A percentile compares a stretch with the other conserved stretches of the same genome.
These are phyloP conservation scores for Chaetomium olivaceum DNA, from an alignment of 2,329 filamentous ascomycete species.

Conservation along the genomic window DNA sequence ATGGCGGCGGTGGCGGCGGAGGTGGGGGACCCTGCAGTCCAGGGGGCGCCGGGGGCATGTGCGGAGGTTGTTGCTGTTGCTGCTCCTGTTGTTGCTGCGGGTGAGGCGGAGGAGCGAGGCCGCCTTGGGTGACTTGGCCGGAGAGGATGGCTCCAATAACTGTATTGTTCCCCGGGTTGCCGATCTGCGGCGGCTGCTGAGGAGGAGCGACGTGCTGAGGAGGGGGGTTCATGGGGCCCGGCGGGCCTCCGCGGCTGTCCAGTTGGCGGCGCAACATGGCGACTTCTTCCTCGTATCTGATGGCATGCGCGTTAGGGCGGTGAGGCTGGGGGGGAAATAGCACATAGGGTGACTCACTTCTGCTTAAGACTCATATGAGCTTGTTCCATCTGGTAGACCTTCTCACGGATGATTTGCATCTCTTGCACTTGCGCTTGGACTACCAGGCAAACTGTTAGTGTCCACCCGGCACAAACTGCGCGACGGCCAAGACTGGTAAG, in stretches of 20 bases:
- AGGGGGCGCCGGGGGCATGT: constrained; percentile 75
- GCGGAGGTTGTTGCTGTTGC: constrained; percentile 50
- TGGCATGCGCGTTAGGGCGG: constrained; percentile 41
- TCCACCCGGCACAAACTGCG: constrained; percentile 1
- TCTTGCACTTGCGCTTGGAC: constrained; percentile 90
- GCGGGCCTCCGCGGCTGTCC: constrained; percentile 64
- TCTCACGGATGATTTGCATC: constrained; percentile 90
- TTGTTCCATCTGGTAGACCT: constrained; percentile 91
- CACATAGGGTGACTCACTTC: constrained; percentile 63
- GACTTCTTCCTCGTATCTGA: constrained; percentile 92
- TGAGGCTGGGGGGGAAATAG: constrained; percentile 13
- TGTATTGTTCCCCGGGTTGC: constrained; percentile 73
- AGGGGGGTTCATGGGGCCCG: constrained; percentile 61
- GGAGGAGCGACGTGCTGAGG: constrained; percentile 76
- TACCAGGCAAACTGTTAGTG: constrained; percentile 23
- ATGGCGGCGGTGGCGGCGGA: constrained; percentile 60
- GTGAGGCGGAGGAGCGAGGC: constrained; percentile 71
- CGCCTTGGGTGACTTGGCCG: constrained; percentile 79
- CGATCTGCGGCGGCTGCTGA: constrained; percentile 83
- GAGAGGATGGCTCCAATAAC: constrained; percentile 97
- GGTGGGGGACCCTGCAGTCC: constrained; percentile 60
- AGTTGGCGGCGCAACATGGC: constrained; percentile 83
- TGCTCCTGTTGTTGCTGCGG: constrained; percentile 62
- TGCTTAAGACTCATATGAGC: constrained; percentile 83
- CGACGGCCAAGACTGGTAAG: constrained; percentile 12